Percentiles rank a stretch among this genome's conserved stretches.
Evolutionary conservation across 345 rosid species (phyloP).

Genomic region (Firmiana major): DNA sequence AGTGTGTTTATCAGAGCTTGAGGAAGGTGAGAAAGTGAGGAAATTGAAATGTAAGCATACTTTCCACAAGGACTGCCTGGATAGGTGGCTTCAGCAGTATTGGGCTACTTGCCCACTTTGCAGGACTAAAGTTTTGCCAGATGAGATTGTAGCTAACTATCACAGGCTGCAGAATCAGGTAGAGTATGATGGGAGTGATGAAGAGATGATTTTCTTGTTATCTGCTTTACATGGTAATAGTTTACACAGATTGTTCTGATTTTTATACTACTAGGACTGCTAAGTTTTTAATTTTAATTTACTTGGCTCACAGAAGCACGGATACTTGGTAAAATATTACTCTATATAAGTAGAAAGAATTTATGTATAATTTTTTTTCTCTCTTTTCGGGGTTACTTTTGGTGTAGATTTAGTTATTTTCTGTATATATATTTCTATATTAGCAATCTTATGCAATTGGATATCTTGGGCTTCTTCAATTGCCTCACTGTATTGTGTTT

Average conservation of each 20-base stretch:
- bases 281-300: not conserved
- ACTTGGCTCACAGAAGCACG: not conserved
- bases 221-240: conserved; percentile 37
- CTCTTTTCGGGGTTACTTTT: not conserved
- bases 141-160: conserved; percentile 31
- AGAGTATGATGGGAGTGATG: conserved; percentile 38
- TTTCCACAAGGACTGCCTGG: conserved; percentile 51
- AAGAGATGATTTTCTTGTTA: conserved; percentile 33
- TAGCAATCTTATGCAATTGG: not conserved
- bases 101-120: conserved; percentile 53
- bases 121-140: conserved; percentile 44
- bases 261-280: not conserved
- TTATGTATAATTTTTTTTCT: not conserved
- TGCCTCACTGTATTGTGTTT: not conserved
- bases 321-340: not conserved
- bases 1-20: conserved; percentile 39
- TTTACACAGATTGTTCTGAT: conserved; percentile 28
- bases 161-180: conserved; percentile 18
- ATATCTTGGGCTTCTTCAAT: not conserved
- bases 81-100: conserved; percentile 39
- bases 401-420: not conserved
- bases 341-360: not conserved
- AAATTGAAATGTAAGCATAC: conserved; percentile 37
- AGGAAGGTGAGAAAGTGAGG: conserved; percentile 40
- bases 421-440: not conserved